Evolutionary conservation across 768 basidiomycete species (phyloP).

Genomic region (Rhizopogon vesiculosus): DNA sequence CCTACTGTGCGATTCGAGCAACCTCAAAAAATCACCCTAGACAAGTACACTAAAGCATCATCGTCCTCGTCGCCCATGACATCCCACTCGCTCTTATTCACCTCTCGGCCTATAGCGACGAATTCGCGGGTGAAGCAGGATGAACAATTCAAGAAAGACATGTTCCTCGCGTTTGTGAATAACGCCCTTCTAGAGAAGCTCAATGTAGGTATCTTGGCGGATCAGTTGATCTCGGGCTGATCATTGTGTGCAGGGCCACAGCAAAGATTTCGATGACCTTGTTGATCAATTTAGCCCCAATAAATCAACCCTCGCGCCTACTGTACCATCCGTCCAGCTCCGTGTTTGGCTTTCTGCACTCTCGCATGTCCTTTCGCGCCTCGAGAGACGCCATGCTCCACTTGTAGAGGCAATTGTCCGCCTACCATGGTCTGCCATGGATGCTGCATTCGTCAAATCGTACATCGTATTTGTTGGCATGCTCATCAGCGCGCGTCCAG

Average conservation of each 20-base stretch:
- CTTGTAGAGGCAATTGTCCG: slow-evolving; percentile 84
- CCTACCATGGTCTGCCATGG: slow-evolving; percentile 92
- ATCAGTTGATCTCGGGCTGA: slow-evolving; percentile 10
- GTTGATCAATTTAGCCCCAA: slow-evolving; percentile 77
- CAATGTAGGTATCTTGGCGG: slow-evolving; percentile 42
- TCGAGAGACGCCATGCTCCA: slow-evolving; percentile 74
- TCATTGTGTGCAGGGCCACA: slow-evolving; percentile 49
- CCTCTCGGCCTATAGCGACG: slow-evolving; percentile 62
- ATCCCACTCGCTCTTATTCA: slow-evolving; percentile 8
- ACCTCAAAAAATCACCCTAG: slow-evolving; percentile 34
- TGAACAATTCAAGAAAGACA: slow-evolving; percentile 72
- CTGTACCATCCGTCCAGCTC: slow-evolving; percentile 46
- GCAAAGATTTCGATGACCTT: slow-evolving; percentile 81
- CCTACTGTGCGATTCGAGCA: slow-evolving; percentile 45
- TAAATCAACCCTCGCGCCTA: slow-evolving; percentile 26
- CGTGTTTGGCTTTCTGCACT: slow-evolving; percentile 82
- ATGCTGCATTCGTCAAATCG: slow-evolving; percentile 76
- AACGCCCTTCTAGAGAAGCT: slow-evolving; percentile 75
- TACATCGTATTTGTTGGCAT: slow-evolving; percentile 90
- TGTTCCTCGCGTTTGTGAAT: slow-evolving; percentile 80
- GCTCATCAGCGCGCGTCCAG: slow-evolving; percentile 86
- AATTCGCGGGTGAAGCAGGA: slow-evolving; percentile 77
- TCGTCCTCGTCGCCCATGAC: slow-evolving; percentile 22
- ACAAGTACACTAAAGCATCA: slow-evolving; percentile 39
- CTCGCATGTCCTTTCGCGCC: slow-evolving; percentile 86